Base-by-base conservation (phyloP, 345 rosid genomes). In the Clausena lansium region DNA sequence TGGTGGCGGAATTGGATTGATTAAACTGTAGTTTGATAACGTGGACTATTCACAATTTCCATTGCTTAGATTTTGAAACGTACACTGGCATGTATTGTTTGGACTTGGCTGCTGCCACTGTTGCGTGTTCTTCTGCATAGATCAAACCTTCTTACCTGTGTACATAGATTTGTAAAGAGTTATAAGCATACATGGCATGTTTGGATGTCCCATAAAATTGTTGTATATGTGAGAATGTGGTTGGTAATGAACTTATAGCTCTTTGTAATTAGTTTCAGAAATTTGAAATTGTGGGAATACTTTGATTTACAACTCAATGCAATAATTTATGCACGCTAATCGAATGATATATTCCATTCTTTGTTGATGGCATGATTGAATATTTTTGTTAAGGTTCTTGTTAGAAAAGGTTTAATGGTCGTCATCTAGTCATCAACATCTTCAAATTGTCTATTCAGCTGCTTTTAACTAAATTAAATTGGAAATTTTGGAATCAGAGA, bases 401-500 rank as follows among this genome's bases (percentile, higher is more conserved):
- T 22, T 35, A 28, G 36, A 63, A 63, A 62, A 2, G 57, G 30
- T 27, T 19, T 45, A 27, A 39, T 67, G 76, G 62, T 57, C 22
- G 58, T 3, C 38, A 10, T 69, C 14, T 41, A 8, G 14, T 17
- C 57, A 52, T 52, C 20, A 55, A 20, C 17, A 22, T 74, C 32
- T 61, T 41, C 47, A 63, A 33, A 35, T 7, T 38, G 63, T 39
- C 13, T 80, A 65, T 80, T n/a, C 15, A 24, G 65, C 35, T 33
- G 52, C 30, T 75, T 9, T 54, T 15, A 58, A 58, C 69, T 74
- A n/a, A 54, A 59, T 52, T 60, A 28, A 35, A 6, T 68, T 63
- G 22, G 65, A 13, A 32, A 32, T 38, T 50, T 41, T 65, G 61
- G 71, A 79, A 47, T 69, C n/a, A 74, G 73, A 45, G 75, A 50